Evolutionary conservation across 306 rosid genomes (phyloP), one percentile per base, ranked within the genome.

Genomic region (Trifolium dubium): DNA sequence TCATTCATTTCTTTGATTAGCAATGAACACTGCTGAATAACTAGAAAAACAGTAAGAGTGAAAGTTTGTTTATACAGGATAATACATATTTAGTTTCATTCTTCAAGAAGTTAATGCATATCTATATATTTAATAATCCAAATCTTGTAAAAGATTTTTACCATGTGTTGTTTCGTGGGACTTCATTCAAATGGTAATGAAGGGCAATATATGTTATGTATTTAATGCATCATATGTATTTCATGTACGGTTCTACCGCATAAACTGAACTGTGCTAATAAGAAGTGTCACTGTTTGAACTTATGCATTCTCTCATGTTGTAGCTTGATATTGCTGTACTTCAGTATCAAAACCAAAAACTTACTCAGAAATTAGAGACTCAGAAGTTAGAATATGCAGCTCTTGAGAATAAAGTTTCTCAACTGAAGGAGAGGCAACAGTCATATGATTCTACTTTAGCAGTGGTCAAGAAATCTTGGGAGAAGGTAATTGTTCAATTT

Each of bases 321-420:
- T 82, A 95, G 99, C 89, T 90, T 81, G 97, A 90, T 77, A 81
- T 92, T 79, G 62, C 90, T 64, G 90, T 95, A 72, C 93, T 95
- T 84, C 96, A 92, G 79, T 88, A 60, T 86, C 98, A 89, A 85
- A 95, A 92, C 81, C 96, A 92, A 85, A 95, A 88, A 85, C 96
- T 95, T 75, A 77, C 69, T 18, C 93, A 92, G 86, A 95, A 92
- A 82, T 82, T 95, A 75, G 99, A 95, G 84, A 78, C 91, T 60
- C 99, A 95, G 82, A 95, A 89, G 84, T 68, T 90, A 69, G 99
- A 95, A 76, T 54, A 82, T 79, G 73, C 75, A 68, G 81, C 87
- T 53, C 88, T 92, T 71, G 88, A 88, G 77, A 85, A 78, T 76
- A 92, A 86, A 71, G 68, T 82, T 75, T 83, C 80, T 74, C 96